Percentiles rank a stretch among this genome's conserved stretches.
phyloP scores from a whole-genome alignment of 352 stramenopile species.

The Globisporangium canariense region DNA sequence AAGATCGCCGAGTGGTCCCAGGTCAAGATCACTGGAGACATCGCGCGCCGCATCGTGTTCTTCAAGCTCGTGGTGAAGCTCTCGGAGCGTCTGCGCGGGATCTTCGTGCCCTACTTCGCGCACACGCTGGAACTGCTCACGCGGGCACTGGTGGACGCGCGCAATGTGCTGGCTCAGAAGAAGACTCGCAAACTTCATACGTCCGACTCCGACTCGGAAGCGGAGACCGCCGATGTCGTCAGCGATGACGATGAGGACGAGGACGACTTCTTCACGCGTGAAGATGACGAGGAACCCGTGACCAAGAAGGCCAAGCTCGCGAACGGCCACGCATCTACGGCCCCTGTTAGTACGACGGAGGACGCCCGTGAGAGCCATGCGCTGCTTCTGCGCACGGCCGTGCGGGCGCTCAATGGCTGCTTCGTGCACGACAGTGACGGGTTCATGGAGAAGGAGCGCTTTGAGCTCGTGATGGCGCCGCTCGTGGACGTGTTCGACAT shows the following conservation, averaged over 20 bases:
- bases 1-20: conserved; percentile 82
- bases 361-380: conserved; percentile 30
- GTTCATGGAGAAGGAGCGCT: conserved; percentile 87
- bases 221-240: conserved; percentile 24
- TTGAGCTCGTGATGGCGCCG: conserved; percentile 66
- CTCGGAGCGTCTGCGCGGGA: conserved; percentile 75
- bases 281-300: conserved; percentile 26
- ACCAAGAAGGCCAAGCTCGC: conserved; percentile 59
- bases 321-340: conserved; percentile 14
- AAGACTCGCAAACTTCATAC: conserved; percentile 20
- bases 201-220: conserved; percentile 27
- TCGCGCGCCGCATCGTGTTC: conserved; percentile 69
- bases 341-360: conserved; percentile 16
- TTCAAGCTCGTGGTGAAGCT: conserved; percentile 82
- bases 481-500: conserved; percentile 80
- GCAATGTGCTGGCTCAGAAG: conserved; percentile 46
- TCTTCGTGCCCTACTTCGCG: conserved; percentile 88
- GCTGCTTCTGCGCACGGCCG: conserved; percentile 52
- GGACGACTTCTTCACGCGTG: conserved; percentile 57
- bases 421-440: conserved; percentile 85
- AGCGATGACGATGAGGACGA: conserved; percentile 43
- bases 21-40: conserved; percentile 34
- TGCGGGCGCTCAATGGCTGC: conserved; percentile 77
- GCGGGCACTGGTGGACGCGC: conserved; percentile 43
- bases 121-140: conserved; percentile 69